Evolutionary conservation across 2,329 filamentous ascomycete genomes (phyloP), one percentile per base, ranked within the genome.

Genomic region (Xylariaceae sp.): DNA sequence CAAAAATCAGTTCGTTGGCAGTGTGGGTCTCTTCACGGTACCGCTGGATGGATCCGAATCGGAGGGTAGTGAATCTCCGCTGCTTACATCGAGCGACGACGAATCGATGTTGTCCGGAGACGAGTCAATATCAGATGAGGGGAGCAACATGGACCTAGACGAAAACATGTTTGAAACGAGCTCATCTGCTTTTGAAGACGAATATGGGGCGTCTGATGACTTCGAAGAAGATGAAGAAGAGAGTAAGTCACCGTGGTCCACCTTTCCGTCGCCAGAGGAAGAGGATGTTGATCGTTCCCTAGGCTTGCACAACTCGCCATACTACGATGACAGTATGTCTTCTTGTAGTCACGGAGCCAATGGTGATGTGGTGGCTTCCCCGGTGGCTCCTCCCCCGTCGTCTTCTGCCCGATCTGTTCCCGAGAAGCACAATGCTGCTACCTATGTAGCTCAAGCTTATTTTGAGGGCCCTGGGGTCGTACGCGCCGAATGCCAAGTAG

Each of bases 221-320:
- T 43, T 42, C 32, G 45, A n/a, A 7, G 41, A 45, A 16, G 50
- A 51, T 15, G 28, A 28, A 9, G 37, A 44, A 24, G 42, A 51
- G 8, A 41, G 53, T 55, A 48, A 42, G 38, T 18, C 29, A 19
- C 18, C 22, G 13, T 11, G 16, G 18, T 31, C 19, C 9, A 19
- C 11, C 30, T 15, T 24, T 34, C 45, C 37, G 16, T 24, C n/a
- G 29, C 11, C 29, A 43, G 6, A 39, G 41, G 12, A 26, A 26
- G 22, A 26, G 6, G 6, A 6, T 26, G 22, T 26, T 26, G 22
- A 26, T 26, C 6, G 22, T 26, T 6, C 11, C 11, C 22, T 26
- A 26, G 22, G 11, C 22, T 6, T 26, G 22, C 22, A 11, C 6
- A 6, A 26, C 6, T 26, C 22, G 22, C 22, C 22, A 12, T 47